Evolutionary conservation across 805 yeast genomes (phyloP).

Genomic region (Spathaspora girioi): DNA sequence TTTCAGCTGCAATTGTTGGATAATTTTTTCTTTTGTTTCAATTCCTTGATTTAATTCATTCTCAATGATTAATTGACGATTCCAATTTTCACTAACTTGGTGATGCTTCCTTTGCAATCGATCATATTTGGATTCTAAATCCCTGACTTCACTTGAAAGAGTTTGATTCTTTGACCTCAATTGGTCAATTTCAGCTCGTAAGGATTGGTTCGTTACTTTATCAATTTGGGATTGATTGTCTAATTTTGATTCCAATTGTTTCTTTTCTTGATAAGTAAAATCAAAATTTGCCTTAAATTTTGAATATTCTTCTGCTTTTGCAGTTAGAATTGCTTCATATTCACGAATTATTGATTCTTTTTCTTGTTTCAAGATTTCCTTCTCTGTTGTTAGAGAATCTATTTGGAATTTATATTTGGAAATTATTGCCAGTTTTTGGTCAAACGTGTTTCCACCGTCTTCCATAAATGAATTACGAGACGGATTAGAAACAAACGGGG

Average conservation of each 20-base stretch:
- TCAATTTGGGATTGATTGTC: constrained; percentile 27
- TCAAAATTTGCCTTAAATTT: constrained; percentile 34
- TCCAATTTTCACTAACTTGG: constrained; percentile 32
- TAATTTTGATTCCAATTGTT: constrained; percentile 26
- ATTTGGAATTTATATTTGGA: constrained; percentile 32
- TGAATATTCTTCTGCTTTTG: constrained; percentile 30
- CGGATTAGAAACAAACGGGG: constrained; percentile 28
- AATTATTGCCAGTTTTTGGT: constrained; percentile 14
- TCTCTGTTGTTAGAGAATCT: constrained; percentile 29
- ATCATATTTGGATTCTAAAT: constrained; percentile 18
- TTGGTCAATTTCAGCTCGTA: constrained; percentile 15
- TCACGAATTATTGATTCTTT: constrained; percentile 18
- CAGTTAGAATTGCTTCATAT: constrained; percentile 24
- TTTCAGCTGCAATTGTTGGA: constrained; percentile 13
- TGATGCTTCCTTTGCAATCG: constrained; percentile 24
- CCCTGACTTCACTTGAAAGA: constrained; percentile 9
- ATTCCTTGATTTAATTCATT: constrained; percentile 38
- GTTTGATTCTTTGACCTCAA: constrained; percentile 17
- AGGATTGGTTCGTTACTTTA: constrained; percentile 13
- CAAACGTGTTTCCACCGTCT: constrained; percentile 12
- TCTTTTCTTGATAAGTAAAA: constrained; percentile 30
- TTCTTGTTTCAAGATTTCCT: constrained; percentile 25
- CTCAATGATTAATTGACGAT: constrained; percentile 26
- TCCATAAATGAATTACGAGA: neutral
- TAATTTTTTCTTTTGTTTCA: constrained; percentile 21